phyloP scores from a whole-genome alignment of 2,329 filamentous ascomycete genomes.

The Fusarium sacchari region DNA sequence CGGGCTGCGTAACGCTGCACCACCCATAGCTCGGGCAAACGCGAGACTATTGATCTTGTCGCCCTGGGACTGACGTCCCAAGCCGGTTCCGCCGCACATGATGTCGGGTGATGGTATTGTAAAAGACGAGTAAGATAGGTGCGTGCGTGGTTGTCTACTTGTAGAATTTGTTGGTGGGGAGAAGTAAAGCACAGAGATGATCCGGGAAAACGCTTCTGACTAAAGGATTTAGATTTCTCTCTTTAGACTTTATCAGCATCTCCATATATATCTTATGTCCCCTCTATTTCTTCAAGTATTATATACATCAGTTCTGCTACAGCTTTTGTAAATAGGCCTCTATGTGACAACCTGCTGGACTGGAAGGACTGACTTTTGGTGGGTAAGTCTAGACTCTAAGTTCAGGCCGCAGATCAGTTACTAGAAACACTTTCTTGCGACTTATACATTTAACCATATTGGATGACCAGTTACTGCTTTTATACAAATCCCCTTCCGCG shows the following conservation, averaged over 20 bases:
- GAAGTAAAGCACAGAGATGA: background rate
- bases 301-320: background rate
- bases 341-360: background rate
- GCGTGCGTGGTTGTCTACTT: background rate
- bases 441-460: background rate
- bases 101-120: background rate
- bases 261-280: background rate
- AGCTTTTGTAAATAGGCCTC: background rate
- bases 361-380: background rate
- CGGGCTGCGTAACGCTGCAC: background rate
- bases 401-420: background rate
- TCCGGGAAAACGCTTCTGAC: too few relatives aligned
- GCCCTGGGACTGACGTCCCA: too few relatives aligned
- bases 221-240: background rate
- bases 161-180: too few relatives aligned
- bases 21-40: background rate
- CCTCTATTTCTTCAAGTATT: background rate
- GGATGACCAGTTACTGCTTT: background rate
- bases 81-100: background rate
- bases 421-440: background rate
- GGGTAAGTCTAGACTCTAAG: background rate
- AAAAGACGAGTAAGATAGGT: background rate
- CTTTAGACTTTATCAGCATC: background rate
- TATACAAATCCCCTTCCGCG: background rate
- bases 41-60: background rate